phyloP scores from a whole-genome alignment of 805 yeast species.

The Starmerella bacillaris region DNA sequence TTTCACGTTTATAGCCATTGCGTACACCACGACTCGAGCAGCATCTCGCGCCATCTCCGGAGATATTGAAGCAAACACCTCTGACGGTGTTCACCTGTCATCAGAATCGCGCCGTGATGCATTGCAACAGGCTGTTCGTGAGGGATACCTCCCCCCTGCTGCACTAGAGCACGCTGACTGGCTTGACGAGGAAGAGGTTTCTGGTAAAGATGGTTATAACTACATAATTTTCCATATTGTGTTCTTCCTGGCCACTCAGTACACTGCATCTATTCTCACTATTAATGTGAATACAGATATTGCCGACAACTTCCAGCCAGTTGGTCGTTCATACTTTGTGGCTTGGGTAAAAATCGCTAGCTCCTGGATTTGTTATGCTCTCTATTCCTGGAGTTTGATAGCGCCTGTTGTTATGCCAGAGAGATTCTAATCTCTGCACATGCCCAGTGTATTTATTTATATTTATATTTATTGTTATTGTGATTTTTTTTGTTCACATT shows the following conservation, averaged over 20 bases:
- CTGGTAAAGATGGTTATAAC: conserved; percentile 15
- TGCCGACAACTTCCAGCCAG: conserved; percentile 82
- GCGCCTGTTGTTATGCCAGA: conserved; percentile 90
- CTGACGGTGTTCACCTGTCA: conserved; percentile 7
- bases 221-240: conserved; percentile 59
- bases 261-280: conserved; percentile 83
- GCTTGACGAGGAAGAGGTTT: conserved; percentile 29
- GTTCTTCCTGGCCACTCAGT: conserved; percentile 89
- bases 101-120: conserved; percentile 47
- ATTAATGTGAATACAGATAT: conserved; percentile 75
- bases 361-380: conserved; percentile 75
- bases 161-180: conserved; percentile 63
- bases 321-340: conserved; percentile 88
- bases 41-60: conserved; percentile 42
- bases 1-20: conserved; percentile 86
- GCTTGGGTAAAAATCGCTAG: conserved; percentile 86
- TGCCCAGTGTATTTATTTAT: too few species aligned
- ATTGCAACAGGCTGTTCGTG: conserved; percentile 83
- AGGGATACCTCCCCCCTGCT: conserved; percentile 84
- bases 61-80: conserved; percentile 24
- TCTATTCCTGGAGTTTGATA: conserved; percentile 77
- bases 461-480: too few species aligned
- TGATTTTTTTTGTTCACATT: too few species aligned
- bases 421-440: conserved; percentile 31
- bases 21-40: conserved; percentile 92